A percentile compares a stretch with the other conserved stretches of the same genome.
phyloP scores from a whole-genome alignment of 768 basidiomycete species.

The Macrolepiota albuminosa region DNA sequence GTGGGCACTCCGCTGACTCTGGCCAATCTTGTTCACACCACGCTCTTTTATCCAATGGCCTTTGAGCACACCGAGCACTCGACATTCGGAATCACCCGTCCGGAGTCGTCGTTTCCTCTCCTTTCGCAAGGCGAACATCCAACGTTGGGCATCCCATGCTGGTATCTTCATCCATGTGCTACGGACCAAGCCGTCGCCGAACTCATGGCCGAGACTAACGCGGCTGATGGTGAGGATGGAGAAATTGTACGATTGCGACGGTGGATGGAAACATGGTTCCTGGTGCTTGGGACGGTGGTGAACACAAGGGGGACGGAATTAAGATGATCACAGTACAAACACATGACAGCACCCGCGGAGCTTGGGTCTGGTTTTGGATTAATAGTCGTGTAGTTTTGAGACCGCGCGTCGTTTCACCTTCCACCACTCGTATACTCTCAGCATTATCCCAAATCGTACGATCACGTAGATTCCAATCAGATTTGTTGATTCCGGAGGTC shows the following conservation, averaged over 20 bases:
- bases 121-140: constrained; percentile 89
- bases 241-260: constrained; percentile 28
- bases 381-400: not conserved
- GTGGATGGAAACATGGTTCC: constrained; percentile 76
- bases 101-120: constrained; percentile 59
- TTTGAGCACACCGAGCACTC: constrained; percentile 41
- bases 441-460: constrained; percentile 31
- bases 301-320: constrained; percentile 32
- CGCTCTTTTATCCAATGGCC: constrained; percentile 52
- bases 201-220: constrained; percentile 48
- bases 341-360: constrained; percentile 16
- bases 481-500: constrained; percentile 16
- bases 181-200: constrained; percentile 63
- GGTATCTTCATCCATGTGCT: constrained; percentile 90
- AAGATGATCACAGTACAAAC: constrained; percentile 6
- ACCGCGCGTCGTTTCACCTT: not conserved
- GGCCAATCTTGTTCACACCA: constrained; percentile 47
- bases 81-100: constrained; percentile 48
- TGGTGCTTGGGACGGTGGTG: constrained; percentile 65
- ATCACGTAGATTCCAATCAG: constrained; percentile 25
- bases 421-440: not conserved
- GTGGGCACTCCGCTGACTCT: constrained; percentile 63
- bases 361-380: constrained; percentile 8
- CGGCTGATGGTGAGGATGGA: not conserved
- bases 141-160: constrained; percentile 63